Evolutionary conservation across 495 filamentous ascomycete species (phyloP).

Genomic region (Hypoxylon lienhwacheense): DNA sequence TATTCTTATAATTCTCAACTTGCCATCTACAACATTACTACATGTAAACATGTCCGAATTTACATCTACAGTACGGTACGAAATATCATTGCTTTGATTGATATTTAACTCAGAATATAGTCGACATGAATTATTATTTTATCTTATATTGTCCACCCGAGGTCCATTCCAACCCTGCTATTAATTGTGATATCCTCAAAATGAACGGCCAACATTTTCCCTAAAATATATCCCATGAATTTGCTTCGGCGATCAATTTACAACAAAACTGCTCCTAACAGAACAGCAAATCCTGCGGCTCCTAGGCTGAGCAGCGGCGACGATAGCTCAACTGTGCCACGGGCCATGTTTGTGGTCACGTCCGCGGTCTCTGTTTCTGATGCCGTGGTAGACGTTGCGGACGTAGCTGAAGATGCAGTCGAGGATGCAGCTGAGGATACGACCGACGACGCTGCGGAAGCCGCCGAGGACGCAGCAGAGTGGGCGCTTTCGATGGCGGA

Average conservation of each 20-base stretch:
- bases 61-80: no score
- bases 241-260: background rate
- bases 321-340: slow-evolving; percentile 9
- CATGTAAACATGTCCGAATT: no score
- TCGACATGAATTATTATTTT: no score
- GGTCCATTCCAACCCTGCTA: no score
- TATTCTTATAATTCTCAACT: background rate
- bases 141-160: no score
- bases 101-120: no score
- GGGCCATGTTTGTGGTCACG: slow-evolving; percentile 1
- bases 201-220: background rate
- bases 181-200: no score
- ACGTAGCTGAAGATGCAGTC: no score
- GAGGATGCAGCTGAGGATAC: slow-evolving; percentile 7
- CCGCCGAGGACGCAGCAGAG: slow-evolving; percentile 13
- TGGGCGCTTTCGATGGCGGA: slow-evolving; percentile 25
- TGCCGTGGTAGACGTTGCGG: background rate
- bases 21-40: no score
- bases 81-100: no score
- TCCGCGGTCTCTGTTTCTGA: background rate
- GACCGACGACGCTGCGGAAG: slow-evolving; percentile 11
- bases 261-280: slow-evolving; percentile 21
- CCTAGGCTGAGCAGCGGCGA: slow-evolving; percentile 18
- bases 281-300: slow-evolving; percentile 13
- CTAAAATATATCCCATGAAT: background rate